A percentile compares a stretch with the other conserved stretches of the same genome.
These are phyloP conservation scores for Ophiosphaerella herpotricha DNA, from an alignment of 2,329 filamentous ascomycete species.

Conservation along the genomic window DNA sequence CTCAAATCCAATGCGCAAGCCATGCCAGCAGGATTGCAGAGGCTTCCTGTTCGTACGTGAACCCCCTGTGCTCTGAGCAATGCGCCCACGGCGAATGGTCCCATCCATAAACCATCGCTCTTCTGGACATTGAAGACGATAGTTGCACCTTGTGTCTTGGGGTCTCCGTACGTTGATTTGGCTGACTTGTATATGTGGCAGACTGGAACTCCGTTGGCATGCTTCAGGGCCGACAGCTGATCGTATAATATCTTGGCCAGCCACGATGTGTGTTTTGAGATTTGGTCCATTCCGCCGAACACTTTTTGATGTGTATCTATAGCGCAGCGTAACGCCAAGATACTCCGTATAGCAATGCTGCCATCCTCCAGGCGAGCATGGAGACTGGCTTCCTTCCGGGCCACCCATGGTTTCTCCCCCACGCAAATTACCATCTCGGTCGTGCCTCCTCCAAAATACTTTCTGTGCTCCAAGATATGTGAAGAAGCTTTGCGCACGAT, in stretches of 20 bases:
- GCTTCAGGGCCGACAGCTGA: slow-evolving; percentile 54
- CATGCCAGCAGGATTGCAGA: slow-evolving; percentile 61
- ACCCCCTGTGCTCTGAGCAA: slow-evolving; percentile 61
- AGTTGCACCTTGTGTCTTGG: slow-evolving; percentile 62
- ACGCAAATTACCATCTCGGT: slow-evolving; percentile 61
- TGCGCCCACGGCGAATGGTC: slow-evolving; percentile 64
- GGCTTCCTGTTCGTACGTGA: slow-evolving; percentile 64
- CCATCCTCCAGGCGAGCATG: slow-evolving; percentile 70
- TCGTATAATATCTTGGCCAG: slow-evolving; percentile 58
- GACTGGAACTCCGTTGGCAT: slow-evolving; percentile 58
- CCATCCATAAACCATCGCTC: slow-evolving; percentile 58
- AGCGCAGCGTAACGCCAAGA: slow-evolving; percentile 65
- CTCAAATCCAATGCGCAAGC: slow-evolving; percentile 55
- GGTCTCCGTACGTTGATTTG: slow-evolving; percentile 55
- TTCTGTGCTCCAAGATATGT: slow-evolving; percentile 56
- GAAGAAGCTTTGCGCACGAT: slow-evolving; percentile 76
- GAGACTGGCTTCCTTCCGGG: slow-evolving; percentile 57
- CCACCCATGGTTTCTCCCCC: slow-evolving; percentile 57
- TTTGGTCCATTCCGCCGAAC: slow-evolving; percentile 62
- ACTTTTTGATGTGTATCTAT: slow-evolving; percentile 61
- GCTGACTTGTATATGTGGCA: slow-evolving; percentile 62
- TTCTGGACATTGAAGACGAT: slow-evolving; percentile 66
- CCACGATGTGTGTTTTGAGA: slow-evolving; percentile 62
- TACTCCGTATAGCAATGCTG: slow-evolving; percentile 67
- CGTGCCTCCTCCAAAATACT: slow-evolving; percentile 72